A percentile compares a stretch with the other conserved stretches of the same genome.
phyloP scores from a whole-genome alignment of 2,329 filamentous ascomycete species.

The Chalara sp. region DNA sequence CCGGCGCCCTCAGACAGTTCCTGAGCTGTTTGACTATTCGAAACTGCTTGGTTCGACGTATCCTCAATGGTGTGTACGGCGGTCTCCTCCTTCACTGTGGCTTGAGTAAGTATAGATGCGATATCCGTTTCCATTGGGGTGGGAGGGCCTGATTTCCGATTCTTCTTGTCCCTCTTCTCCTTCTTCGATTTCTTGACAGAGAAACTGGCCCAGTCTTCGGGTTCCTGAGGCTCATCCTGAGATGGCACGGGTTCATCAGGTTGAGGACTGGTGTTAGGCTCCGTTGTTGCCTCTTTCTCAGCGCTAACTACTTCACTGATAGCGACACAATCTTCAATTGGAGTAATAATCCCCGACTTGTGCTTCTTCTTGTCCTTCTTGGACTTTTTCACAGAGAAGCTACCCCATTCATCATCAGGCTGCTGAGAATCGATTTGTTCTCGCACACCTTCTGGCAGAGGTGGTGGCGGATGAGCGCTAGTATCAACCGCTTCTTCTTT shows the following conservation, averaged over 20 bases:
- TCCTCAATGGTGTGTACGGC: too few species aligned
- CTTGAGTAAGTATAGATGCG: too few species aligned
- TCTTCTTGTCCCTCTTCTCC: slow-evolving; percentile 18
- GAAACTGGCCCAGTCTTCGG: slow-evolving; percentile 9
- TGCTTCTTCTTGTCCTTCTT: slow-evolving; percentile 17
- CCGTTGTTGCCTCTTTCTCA: too few species aligned
- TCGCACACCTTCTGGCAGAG: too few species aligned
- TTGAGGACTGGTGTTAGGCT: too few species aligned
- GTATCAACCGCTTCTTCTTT: too few species aligned
- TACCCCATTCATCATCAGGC: slow-evolving; percentile 11
- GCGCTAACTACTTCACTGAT: too few species aligned
- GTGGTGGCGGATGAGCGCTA: too few species aligned
- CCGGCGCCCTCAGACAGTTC: neutral
- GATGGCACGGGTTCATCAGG: neutral
- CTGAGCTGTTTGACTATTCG: neutral
- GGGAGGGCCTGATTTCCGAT: slow-evolving; percentile 12
- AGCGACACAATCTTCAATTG: slow-evolving; percentile 3
- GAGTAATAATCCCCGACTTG: slow-evolving; percentile 12
- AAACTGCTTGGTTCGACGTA: too few species aligned
- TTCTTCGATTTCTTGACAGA: slow-evolving; percentile 15
- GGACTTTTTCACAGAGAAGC: slow-evolving; percentile 9
- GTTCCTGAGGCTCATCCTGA: slow-evolving; percentile 4
- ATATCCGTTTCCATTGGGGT: slow-evolving; percentile 8
- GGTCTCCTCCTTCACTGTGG: too few species aligned
- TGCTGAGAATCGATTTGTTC: neutral